Conservation (phyloP, 2,329 filamentous ascomycete species). For the Aspergillus tubingensis region DNA sequence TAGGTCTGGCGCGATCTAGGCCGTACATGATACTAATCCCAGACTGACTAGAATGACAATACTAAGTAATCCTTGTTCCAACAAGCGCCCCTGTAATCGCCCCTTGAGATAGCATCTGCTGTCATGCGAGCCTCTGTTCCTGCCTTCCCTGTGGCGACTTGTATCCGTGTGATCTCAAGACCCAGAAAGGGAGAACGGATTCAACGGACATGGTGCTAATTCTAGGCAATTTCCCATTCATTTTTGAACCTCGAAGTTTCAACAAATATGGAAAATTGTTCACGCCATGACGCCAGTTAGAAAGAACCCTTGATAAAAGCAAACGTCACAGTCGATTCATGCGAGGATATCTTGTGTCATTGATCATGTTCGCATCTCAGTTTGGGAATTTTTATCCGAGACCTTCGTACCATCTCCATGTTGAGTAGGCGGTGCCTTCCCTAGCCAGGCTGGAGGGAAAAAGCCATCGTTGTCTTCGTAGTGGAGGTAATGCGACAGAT, state of each 20-base stretch:
- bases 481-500: constrained; percentile 35
- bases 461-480: constrained; percentile 41
- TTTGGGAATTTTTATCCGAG: neutral
- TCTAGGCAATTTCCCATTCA: no score
- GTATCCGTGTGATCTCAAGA: no score
- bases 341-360: neutral
- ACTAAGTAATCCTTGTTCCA: neutral
- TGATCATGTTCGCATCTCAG: neutral
- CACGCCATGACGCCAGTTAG: no score
- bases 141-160: no score
- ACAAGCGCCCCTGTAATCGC: neutral
- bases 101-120: no score
- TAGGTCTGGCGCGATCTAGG: neutral
- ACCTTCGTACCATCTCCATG: neutral
- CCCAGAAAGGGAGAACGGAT: no score
- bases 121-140: no score
- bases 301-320: no score
- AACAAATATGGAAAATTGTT: no score
- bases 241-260: no score
- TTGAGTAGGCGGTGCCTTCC: constrained; percentile 18
- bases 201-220: no score
- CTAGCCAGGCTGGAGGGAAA: constrained; percentile 34
- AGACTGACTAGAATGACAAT: neutral
- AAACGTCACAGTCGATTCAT: neutral
- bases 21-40: neutral